Conservation (phyloP, 352 stramenopile genomes). For the Phytopythium helicoides region DNA sequence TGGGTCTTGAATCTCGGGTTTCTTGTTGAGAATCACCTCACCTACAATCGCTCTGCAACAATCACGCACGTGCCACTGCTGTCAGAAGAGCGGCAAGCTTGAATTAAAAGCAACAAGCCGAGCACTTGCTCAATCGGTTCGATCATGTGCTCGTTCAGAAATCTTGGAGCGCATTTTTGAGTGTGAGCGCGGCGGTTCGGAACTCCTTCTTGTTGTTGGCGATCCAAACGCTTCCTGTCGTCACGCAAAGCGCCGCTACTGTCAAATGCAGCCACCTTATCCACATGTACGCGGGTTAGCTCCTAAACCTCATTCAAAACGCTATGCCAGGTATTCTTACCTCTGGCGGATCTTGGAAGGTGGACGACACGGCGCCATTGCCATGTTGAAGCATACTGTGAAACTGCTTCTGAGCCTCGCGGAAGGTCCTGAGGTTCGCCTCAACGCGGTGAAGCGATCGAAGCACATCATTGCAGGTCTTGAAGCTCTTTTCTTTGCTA, state of each 20-base stretch:
- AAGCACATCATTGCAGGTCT: slow-evolving; percentile 30
- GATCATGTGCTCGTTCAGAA: slow-evolving; percentile 82
- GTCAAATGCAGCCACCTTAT: slow-evolving; percentile 63
- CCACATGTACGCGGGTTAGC: neutral
- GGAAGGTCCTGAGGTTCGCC: slow-evolving; percentile 47
- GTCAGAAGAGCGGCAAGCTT: neutral
- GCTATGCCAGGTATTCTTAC: slow-evolving; percentile 13
- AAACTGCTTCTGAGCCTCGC: slow-evolving; percentile 47
- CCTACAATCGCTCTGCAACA: slow-evolving; percentile 62
- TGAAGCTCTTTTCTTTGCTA: neutral
- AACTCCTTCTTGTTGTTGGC: slow-evolving; percentile 70
- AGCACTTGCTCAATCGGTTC: slow-evolving; percentile 54
- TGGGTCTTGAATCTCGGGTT: slow-evolving; percentile 79
- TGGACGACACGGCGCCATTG: slow-evolving; percentile 56
- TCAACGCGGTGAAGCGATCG: slow-evolving; percentile 44
- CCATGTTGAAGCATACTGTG: slow-evolving; percentile 40
- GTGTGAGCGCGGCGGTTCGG: slow-evolving; percentile 35
- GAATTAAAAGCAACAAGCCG: neutral
- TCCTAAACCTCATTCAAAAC: too few relatives aligned
- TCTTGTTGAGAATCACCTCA: slow-evolving; percentile 84
- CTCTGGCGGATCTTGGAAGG: slow-evolving; percentile 71
- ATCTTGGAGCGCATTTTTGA: slow-evolving; percentile 45
- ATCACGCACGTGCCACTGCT: neutral
- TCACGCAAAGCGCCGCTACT: slow-evolving; percentile 48
- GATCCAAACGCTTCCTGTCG: slow-evolving; percentile 56